A percentile compares a stretch with the other conserved stretches of the same genome.
Conservation (phyloP, 345 rosid genomes). For the Mangifera indica region DNA sequence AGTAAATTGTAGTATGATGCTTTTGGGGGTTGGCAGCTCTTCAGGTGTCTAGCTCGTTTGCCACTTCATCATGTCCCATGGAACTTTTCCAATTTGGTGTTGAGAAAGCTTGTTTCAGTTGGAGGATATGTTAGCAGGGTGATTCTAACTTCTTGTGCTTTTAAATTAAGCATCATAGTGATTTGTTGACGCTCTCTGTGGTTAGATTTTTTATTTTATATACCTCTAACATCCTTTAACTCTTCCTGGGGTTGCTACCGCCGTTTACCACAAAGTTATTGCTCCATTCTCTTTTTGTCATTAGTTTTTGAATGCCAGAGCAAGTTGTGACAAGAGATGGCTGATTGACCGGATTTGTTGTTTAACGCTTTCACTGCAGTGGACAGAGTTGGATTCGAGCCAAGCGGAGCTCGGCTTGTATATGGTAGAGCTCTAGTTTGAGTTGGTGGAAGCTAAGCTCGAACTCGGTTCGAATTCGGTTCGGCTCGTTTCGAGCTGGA, state of each 20-base stretch:
- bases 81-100: background rate
- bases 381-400: too few relatives aligned
- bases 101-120: background rate
- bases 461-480: too few relatives aligned
- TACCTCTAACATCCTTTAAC: background rate
- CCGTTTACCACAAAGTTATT: background rate
- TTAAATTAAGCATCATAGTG: background rate
- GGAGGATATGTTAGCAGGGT: background rate
- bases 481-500: too few relatives aligned
- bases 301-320: slow-evolving; percentile 5
- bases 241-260: background rate
- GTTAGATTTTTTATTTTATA: background rate
- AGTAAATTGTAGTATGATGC: background rate
- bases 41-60: background rate
- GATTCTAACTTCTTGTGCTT: background rate
- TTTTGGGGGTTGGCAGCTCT: background rate
- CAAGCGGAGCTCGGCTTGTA: too few relatives aligned
- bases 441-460: too few relatives aligned
- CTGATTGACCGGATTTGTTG: slow-evolving; percentile 4
- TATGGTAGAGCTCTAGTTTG: too few relatives aligned
- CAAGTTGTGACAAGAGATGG: slow-evolving; percentile 4
- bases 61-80: background rate
- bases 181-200: background rate
- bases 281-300: background rate
- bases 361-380: background rate